Evolutionary conservation across 257 asterid genomes (phyloP).

Genomic region (Solanum rostratum): DNA sequence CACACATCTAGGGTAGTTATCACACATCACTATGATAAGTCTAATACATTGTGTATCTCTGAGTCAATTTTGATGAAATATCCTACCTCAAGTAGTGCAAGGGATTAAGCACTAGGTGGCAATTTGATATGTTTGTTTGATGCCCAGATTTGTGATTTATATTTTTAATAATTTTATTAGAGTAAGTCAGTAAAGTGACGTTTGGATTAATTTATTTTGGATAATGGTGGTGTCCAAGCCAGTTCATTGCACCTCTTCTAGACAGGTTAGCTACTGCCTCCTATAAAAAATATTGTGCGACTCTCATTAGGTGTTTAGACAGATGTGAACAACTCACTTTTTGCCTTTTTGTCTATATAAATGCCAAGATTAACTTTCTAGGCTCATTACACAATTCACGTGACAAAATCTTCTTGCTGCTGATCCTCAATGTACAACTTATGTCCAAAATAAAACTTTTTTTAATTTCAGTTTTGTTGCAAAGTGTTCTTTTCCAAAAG

Average conservation of each 20-base stretch:
- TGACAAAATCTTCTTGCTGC: neutral
- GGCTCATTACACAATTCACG: neutral
- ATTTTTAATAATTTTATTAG: neutral
- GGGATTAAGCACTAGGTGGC: neutral
- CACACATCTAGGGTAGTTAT: neutral
- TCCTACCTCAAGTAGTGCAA: neutral
- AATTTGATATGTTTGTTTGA: neutral
- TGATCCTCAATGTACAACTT: neutral
- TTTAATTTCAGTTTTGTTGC: neutral
- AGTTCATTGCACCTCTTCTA: neutral
- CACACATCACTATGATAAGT: neutral
- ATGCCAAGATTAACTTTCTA: neutral
- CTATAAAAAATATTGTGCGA: neutral
- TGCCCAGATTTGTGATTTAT: neutral
- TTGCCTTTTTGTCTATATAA: neutral
- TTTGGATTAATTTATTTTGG: neutral
- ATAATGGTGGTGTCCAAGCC: neutral
- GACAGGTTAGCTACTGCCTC: neutral
- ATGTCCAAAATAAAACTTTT: neutral
- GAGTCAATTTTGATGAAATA: neutral
- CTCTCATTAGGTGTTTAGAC: neutral
- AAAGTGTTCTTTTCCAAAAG: neutral
- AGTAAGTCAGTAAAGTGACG: neutral
- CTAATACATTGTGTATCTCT: neutral
- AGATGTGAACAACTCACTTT: neutral